Evolutionary conservation across 1,284 basidiomycete genomes (phyloP), one percentile per base, ranked within the genome.

Genomic region (Papiliotrema terrestris): DNA sequence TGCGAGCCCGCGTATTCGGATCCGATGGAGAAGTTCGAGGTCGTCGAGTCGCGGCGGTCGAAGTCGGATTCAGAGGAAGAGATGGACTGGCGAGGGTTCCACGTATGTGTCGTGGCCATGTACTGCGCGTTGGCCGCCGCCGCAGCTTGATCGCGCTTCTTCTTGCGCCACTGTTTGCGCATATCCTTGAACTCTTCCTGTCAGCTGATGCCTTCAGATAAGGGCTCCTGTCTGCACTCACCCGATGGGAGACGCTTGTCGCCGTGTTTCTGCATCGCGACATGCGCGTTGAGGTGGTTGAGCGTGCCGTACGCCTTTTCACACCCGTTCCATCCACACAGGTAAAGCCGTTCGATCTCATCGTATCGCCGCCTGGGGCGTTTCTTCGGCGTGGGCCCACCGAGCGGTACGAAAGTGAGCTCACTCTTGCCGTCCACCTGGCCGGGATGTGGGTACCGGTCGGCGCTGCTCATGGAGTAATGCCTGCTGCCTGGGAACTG

Each of bases 181-280:
- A 96, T 86, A 69, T 97, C 95, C 74, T 96, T 97, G 81, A 98
- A 98, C 80, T 98, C 94, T 95, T 73, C 19, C 64, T 51, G 57
- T 63, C 54, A 62, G 60, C 53, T 13, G 23, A 35, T 8, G 15
- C 32, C 15, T 17, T 2, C 36, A 36, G 19, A 17, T 11, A 17
- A 29, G 19, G 25, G 14, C 19, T 14, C 13, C 1, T 14, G 14
- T 9, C 29, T 32, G 29, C 14, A 75, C 78, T 69, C 49, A 80
- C 80, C 77, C 37, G 74, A 66, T 5, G 81, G 81, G 25, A 79
- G 71, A 17, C 80, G 68, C 65, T 81, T 82, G 37, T 78, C 73
- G 6, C 81, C 81, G 59, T 83, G 81, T 68, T 81, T 81, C 65
- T 82, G 81, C 79, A 81, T 81, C 19, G 74, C 77, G 22, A 82